Evolutionary conservation across 371 early-diverging fungal species (phyloP).

Genomic region (Astathelohania contejeani): DNA sequence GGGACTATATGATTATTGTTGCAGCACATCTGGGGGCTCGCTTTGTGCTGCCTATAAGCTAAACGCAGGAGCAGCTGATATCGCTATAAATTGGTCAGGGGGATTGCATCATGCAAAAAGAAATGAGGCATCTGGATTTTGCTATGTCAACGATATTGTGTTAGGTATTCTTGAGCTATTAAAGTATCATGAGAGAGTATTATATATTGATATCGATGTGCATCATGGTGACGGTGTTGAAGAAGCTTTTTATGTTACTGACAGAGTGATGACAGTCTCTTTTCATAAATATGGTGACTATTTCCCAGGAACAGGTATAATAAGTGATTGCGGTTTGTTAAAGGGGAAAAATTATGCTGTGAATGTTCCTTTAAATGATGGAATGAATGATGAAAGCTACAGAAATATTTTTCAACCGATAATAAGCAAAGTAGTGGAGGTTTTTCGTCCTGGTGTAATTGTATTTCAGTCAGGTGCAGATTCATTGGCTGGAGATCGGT

Average conservation of each 20-base stretch:
- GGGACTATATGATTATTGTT: slow-evolving; percentile 53
- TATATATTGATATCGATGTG: slow-evolving; percentile 96
- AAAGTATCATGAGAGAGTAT: slow-evolving; percentile 72
- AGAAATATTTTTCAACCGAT: slow-evolving; percentile 67
- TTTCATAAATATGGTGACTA: slow-evolving; percentile 93
- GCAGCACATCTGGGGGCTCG: slow-evolving; percentile 39
- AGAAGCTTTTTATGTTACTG: slow-evolving; percentile 94
- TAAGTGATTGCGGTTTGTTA: slow-evolving; percentile 57
- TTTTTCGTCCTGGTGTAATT: slow-evolving; percentile 77
- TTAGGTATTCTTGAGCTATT: slow-evolving; percentile 81
- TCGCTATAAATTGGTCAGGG: slow-evolving; percentile 93
- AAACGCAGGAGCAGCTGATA: slow-evolving; percentile 70
- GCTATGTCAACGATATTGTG: slow-evolving; percentile 97
- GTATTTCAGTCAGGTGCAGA: slow-evolving; percentile 99
- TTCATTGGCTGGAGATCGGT: slow-evolving; percentile 85
- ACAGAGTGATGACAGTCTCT: slow-evolving; percentile 90
- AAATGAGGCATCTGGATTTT: slow-evolving; percentile 84
- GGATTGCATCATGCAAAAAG: slow-evolving; percentile 96
- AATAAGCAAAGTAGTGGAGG: slow-evolving; percentile 63
- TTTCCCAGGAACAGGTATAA: slow-evolving; percentile 88
- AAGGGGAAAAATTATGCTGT: slow-evolving; percentile 75
- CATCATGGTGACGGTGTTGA: slow-evolving; percentile 97
- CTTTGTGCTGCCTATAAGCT: slow-evolving; percentile 63
- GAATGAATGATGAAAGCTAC: slow-evolving; percentile 83
- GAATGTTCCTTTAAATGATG: slow-evolving; percentile 88